These are phyloP conservation scores for Aschersonia sp. DNA, from an alignment of 2,329 filamentous ascomycete species.

Conservation along the genomic window DNA sequence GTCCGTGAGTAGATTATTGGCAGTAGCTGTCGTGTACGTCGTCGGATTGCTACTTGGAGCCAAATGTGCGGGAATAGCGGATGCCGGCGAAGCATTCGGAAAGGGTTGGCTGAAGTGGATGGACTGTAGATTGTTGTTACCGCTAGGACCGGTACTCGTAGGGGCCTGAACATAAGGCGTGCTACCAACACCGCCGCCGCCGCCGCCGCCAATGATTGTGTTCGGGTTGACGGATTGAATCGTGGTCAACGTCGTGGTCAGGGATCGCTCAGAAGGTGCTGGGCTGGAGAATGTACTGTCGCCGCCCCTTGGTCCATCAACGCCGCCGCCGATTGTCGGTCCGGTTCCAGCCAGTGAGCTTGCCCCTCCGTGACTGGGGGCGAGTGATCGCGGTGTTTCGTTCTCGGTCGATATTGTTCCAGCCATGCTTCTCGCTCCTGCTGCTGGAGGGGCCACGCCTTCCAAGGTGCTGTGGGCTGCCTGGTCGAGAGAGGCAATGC, in stretches of 20 bases:
- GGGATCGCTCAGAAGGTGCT: constrained; percentile 63
- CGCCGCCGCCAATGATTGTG: constrained; percentile 17
- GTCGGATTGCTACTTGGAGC: constrained; percentile 44
- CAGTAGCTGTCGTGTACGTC: constrained; percentile 65
- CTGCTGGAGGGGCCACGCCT: constrained; percentile 39
- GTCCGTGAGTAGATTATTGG: constrained; percentile 70
- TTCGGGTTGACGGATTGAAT: constrained; percentile 62
- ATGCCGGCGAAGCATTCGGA: constrained; percentile 48
- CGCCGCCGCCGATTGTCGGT: constrained; percentile 50
- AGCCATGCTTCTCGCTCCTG: constrained; percentile 58
- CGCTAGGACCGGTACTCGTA: constrained; percentile 12
- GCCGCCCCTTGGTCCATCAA: constrained; percentile 55
- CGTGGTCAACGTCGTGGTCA: constrained; percentile 74
- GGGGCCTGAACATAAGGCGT: constrained; percentile 10
- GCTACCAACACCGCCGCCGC: background rate
- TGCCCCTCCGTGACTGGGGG: constrained; percentile 53
- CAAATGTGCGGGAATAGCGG: constrained; percentile 59
- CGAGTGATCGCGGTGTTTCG: constrained; percentile 59
- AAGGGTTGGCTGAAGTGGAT: constrained; percentile 55
- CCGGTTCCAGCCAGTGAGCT: constrained; percentile 60
- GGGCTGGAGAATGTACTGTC: constrained; percentile 73
- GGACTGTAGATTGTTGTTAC: constrained; percentile 25
- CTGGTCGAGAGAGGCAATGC: constrained; percentile 38
- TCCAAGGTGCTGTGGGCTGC: constrained; percentile 49
- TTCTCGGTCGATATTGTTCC: constrained; percentile 75